Percentiles rank a stretch among this genome's conserved stretches.
These are phyloP conservation scores for Metarhizium album DNA, from an alignment of 2,329 filamentous ascomycete genomes.

Conservation along the genomic window DNA sequence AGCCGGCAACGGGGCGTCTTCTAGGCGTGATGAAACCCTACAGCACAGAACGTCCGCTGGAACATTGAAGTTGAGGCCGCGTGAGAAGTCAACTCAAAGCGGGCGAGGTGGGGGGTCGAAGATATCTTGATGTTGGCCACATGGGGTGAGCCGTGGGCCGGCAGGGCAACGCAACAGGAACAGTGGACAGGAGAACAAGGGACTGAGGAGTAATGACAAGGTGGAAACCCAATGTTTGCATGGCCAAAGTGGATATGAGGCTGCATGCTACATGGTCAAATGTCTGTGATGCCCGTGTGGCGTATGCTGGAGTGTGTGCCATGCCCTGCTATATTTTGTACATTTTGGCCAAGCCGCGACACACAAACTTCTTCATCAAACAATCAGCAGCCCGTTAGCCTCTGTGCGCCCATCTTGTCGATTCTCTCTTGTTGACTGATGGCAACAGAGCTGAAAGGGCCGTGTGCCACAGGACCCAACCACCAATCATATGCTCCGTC, in stretches of 20 bases:
- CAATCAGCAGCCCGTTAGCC: too few species aligned
- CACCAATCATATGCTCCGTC: not conserved
- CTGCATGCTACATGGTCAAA: too few species aligned
- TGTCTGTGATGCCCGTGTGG: not conserved
- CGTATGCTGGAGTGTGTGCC: not conserved
- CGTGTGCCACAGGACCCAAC: not conserved
- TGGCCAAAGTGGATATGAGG: not conserved
- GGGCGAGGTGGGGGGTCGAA: not conserved
- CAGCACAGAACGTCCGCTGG: too few species aligned
- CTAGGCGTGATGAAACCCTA: constrained; percentile 1
- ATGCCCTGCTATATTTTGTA: too few species aligned
- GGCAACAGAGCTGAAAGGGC: not conserved
- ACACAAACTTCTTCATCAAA: too few species aligned
- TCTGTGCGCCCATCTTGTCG: too few species aligned
- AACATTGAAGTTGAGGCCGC: not conserved
- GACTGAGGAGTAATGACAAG: not conserved
- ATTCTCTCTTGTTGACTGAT: too few species aligned
- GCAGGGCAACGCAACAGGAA: too few species aligned
- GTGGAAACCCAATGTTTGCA: not conserved
- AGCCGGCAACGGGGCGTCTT: not conserved
- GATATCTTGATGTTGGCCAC: not conserved
- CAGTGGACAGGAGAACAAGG: too few species aligned
- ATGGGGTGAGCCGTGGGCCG: too few species aligned
- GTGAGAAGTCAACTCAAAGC: not conserved
- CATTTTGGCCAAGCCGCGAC: too few species aligned